Percentiles rank a stretch among this genome's conserved stretches.
These are phyloP conservation scores for Diaporthe ilicicola DNA, from an alignment of 2,329 filamentous ascomycete genomes.

Conservation along the genomic window DNA sequence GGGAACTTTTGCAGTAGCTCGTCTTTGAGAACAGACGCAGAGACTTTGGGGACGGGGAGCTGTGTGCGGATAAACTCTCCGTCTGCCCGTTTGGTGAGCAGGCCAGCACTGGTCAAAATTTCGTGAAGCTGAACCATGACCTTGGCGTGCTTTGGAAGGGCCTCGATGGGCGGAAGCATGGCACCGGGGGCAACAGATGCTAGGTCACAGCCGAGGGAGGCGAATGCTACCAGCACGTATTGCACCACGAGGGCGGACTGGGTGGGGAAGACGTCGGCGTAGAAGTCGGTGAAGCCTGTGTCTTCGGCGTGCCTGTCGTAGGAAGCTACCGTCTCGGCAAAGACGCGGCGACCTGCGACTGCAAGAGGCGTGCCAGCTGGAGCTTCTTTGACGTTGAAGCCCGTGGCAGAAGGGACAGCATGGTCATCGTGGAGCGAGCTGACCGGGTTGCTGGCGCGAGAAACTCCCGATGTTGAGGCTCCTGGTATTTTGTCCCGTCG, in stretches of 20 bases:
- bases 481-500: neutral
- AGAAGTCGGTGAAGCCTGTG: conserved; percentile 38
- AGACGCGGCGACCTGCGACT: neutral
- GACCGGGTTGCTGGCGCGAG: neutral
- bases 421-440: neutral
- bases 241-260: conserved; percentile 43
- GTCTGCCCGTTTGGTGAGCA: conserved; percentile 25
- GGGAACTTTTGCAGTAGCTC: conserved; percentile 42
- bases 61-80: conserved; percentile 28
- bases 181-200: conserved; percentile 34
- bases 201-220: conserved; percentile 41
- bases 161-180: conserved; percentile 34
- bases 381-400: neutral
- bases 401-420: neutral
- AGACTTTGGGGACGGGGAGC: conserved; percentile 1
- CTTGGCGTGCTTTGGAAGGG: conserved; percentile 39
- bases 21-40: conserved; percentile 36
- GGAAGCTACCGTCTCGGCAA: neutral
- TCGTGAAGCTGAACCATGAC: conserved; percentile 40
- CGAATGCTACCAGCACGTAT: conserved; percentile 45
- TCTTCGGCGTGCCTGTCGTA: neutral
- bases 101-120: conserved; percentile 39
- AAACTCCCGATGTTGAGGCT: neutral
- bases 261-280: conserved; percentile 38
- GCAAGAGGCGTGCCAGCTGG: neutral